A percentile compares a stretch with the other conserved stretches of the same genome.
Evolutionary conservation across 225 moss, liverwort and hornwort species (phyloP).

Genomic region (Physcomitrellopsis africana): DNA sequence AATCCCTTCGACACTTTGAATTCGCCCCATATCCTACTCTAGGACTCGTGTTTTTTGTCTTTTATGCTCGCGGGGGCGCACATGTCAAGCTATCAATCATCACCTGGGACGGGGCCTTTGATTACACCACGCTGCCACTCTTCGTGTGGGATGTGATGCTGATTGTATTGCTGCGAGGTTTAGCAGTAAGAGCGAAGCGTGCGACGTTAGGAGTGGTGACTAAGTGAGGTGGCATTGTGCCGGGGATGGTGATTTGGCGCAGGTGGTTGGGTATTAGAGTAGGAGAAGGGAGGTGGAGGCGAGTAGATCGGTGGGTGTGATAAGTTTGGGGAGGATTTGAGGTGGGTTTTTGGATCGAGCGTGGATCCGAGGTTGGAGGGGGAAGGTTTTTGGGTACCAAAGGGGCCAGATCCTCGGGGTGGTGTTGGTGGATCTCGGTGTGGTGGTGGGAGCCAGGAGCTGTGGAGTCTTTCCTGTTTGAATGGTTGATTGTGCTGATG

Average conservation of each 20-base stretch:
- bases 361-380: conserved; percentile 35
- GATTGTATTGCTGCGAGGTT: not conserved
- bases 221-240: conserved; percentile 21
- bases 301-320: conserved; percentile 41
- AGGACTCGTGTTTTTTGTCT: too few relatives aligned
- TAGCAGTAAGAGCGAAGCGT: conserved; percentile 9
- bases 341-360: conserved; percentile 35
- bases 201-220: conserved; percentile 22
- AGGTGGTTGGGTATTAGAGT: conserved; percentile 15
- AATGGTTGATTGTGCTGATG: conserved; percentile 31
- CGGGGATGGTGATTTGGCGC: conserved; percentile 14
- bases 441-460: conserved; percentile 9
- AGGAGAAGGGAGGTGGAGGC: conserved; percentile 13
- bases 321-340: conserved; percentile 7
- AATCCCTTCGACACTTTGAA: too few relatives aligned
- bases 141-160: not conserved
- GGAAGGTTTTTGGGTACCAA: conserved; percentile 3
- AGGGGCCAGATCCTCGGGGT: conserved; percentile 19
- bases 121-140: too few relatives aligned
- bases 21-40: too few relatives aligned
- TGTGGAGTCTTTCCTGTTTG: conserved; percentile 17
- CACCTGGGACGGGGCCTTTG: too few relatives aligned
- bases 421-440: conserved; percentile 31
- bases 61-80: too few relatives aligned
- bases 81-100: too few relatives aligned